phyloP scores from a whole-genome alignment of 768 basidiomycete species.

The Rhodotorula babjevae region DNA sequence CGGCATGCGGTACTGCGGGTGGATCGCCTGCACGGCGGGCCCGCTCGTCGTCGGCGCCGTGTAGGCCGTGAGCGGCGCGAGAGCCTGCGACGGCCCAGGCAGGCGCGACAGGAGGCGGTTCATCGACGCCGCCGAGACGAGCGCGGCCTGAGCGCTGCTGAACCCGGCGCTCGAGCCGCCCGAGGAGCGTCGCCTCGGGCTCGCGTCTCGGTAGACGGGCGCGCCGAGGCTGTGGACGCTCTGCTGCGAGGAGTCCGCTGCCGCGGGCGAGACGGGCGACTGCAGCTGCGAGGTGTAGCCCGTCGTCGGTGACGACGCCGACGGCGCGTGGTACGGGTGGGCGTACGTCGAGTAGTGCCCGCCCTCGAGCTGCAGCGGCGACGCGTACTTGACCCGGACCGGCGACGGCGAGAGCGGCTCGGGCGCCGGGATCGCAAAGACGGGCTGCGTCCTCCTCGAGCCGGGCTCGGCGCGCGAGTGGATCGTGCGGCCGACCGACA shows the following conservation, averaged over 20 bases:
- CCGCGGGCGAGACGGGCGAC: conserved; percentile 8
- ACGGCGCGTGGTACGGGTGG: not conserved
- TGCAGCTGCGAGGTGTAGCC: not conserved
- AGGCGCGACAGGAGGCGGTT: conserved; percentile 27
- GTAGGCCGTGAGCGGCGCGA: not conserved
- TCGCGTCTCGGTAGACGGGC: not conserved
- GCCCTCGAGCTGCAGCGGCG: no score
- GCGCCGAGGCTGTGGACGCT: not conserved
- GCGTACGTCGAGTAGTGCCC: not conserved
- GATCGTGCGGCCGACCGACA: conserved; percentile 13
- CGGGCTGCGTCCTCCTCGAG: not conserved
- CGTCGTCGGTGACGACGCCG: not conserved
- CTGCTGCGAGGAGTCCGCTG: no score
- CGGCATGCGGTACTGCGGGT: conserved; percentile 17
- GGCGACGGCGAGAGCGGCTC: not conserved
- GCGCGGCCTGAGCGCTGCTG: conserved; percentile 21
- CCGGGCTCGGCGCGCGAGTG: conserved; percentile 1
- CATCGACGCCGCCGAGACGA: conserved; percentile 29
- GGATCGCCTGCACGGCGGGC: conserved; percentile 2
- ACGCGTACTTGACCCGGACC: no score
- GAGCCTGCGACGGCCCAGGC: not conserved
- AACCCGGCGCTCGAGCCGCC: not conserved
- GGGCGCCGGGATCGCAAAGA: not conserved
- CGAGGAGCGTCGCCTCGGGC: conserved; percentile 12
- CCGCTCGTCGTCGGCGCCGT: not conserved